Evolutionary conservation across 768 basidiomycete species (phyloP).

Genomic region (Boletus vinaceobasis): DNA sequence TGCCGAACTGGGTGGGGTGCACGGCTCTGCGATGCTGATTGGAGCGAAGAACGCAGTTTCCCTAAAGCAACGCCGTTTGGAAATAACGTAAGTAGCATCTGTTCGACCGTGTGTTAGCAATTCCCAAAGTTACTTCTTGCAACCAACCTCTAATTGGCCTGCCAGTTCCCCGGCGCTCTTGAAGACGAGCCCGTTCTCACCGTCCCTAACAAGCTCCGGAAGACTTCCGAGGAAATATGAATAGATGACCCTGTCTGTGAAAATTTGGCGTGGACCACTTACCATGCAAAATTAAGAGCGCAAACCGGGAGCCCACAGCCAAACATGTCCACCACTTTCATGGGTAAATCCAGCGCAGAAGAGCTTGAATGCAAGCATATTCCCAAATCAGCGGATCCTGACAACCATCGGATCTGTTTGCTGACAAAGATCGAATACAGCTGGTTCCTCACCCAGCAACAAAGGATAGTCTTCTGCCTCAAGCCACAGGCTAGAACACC

Average conservation of each 20-base stretch:
- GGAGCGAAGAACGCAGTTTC: constrained; percentile 51
- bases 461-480: constrained; percentile 87
- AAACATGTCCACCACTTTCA: constrained; percentile 99
- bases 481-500: constrained; percentile 82
- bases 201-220: constrained; percentile 80
- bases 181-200: constrained; percentile 83
- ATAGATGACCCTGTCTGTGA: background rate
- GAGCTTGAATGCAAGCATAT: constrained; percentile 89
- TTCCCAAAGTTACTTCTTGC: background rate
- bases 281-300: constrained; percentile 86
- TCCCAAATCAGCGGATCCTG: constrained; percentile 89
- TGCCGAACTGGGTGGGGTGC: constrained; percentile 18
- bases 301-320: constrained; percentile 94
- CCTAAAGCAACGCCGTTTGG: constrained; percentile 52
- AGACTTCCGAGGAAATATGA: constrained; percentile 46
- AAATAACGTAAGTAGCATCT: constrained; percentile 61
- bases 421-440: background rate
- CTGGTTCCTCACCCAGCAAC: constrained; percentile 59
- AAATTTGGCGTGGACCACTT: constrained; percentile 19
- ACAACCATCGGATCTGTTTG: background rate
- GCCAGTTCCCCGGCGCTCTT: constrained; percentile 63
- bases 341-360: constrained; percentile 88
- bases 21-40: constrained; percentile 27
- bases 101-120: constrained; percentile 1
- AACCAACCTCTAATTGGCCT: constrained; percentile 54